Percentiles rank a stretch among this genome's conserved stretches.
Evolutionary conservation across 129 eudicot species (phyloP).

Genomic region (Flaveria sonorensis): DNA sequence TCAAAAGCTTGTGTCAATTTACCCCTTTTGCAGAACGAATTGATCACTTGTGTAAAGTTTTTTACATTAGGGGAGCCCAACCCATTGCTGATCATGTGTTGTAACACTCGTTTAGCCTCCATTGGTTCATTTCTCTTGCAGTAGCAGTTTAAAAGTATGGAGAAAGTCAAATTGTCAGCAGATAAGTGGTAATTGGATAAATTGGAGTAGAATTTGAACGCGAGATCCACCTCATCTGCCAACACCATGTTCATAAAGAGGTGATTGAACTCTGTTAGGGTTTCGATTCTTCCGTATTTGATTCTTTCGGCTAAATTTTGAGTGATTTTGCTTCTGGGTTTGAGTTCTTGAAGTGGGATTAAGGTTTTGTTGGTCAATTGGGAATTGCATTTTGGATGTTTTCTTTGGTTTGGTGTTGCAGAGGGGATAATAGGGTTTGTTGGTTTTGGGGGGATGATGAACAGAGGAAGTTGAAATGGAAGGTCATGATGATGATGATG

Average conservation of each 20-base stretch:
- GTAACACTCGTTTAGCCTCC: slow-evolving; percentile 48
- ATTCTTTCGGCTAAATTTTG: slow-evolving; percentile 36
- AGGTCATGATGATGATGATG: background rate
- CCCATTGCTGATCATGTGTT: slow-evolving; percentile 49
- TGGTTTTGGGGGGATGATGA: slow-evolving; percentile 21
- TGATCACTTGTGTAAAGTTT: slow-evolving; percentile 59
- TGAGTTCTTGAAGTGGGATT: slow-evolving; percentile 13
- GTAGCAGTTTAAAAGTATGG: slow-evolving; percentile 50
- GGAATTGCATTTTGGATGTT: background rate
- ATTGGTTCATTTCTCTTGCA: slow-evolving; percentile 61
- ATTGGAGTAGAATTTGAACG: slow-evolving; percentile 44
- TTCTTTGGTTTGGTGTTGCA: slow-evolving; percentile 19
- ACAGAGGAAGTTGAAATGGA: slow-evolving; percentile 17
- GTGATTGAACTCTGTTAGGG: slow-evolving; percentile 47
- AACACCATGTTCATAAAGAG: slow-evolving; percentile 41
- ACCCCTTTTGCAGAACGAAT: slow-evolving; percentile 65
- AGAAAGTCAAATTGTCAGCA: slow-evolving; percentile 45
- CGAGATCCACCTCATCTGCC: slow-evolving; percentile 49
- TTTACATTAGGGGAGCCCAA: slow-evolving; percentile 54
- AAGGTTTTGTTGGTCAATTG: slow-evolving; percentile 6
- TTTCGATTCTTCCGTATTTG: slow-evolving; percentile 32
- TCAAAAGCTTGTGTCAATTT: slow-evolving; percentile 52
- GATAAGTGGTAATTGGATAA: slow-evolving; percentile 37
- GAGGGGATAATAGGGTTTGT: background rate
- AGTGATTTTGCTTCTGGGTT: slow-evolving; percentile 21